Evolutionary conservation across 1,284 basidiomycete species (phyloP), one percentile per base, ranked within the genome.

Genomic region (Anthracocystis walkeri): DNA sequence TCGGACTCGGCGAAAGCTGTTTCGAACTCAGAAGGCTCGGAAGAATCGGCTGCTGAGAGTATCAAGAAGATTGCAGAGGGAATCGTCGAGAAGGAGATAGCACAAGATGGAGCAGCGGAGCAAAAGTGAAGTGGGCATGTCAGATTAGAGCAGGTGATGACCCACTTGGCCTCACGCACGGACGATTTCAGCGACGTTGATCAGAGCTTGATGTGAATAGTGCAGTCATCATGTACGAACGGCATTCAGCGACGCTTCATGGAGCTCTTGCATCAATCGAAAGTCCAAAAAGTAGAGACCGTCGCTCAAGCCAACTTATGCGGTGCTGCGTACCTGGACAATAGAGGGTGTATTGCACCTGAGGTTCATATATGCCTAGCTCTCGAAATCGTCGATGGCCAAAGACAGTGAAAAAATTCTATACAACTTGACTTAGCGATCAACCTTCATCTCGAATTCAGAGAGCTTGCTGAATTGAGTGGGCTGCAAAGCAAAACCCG

Each of bases 21-120:
- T n/a, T 33, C 59, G 2, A 14, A 38, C 8, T 16, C 53, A 16
- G 35, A 38, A 38, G 12, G 2, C 6, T 4, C 35, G 27, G 44
- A 59, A n/a, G 51, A 21, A 2, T 56, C 53, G 29, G 53, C 57
- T 31, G 75, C 75, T 6, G 62, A 69, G 27, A 61, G 40, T 20
- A 58, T 67, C 45, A 71, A 63, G 65, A 61, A 67, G 66, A 61
- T 77, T 40, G 75, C 73, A 14, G 70, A 77, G 40, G 63, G 57
- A 2, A 77, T 77, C 21, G 75, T 73, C 3, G 65, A 68, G 25
- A 68, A 68, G 61, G 74, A 76, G 58, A 58, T 75, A 51, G 65
- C 60, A 21, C 48, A 42, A 14, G 72, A 70, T 14, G 42, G 58
- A n/a, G 35, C 58, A 4, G 46, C 59, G 3, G 62, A 69, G 41